A percentile compares a stretch with the other conserved stretches of the same genome.
Conservation (phyloP, 2,329 filamentous ascomycete genomes). For the Raffaelea ambrosiae region DNA sequence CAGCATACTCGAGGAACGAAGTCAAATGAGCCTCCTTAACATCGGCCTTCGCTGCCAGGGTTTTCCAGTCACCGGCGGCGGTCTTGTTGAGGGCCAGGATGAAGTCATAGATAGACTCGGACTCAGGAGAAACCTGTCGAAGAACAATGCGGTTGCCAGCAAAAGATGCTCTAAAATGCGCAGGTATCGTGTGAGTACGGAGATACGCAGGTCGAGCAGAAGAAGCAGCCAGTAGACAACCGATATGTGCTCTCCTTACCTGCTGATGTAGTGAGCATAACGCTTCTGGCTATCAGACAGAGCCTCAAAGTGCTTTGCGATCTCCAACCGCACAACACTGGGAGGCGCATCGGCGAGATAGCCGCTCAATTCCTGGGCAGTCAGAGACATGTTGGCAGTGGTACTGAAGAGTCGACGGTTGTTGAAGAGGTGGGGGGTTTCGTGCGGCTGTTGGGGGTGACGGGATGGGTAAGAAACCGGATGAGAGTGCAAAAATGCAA, state of each 20-base stretch:
- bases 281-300: conserved; percentile 69
- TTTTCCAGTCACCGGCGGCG: conserved; percentile 61
- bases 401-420: conserved; percentile 7
- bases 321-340: conserved; percentile 76
- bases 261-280: conserved; percentile 85
- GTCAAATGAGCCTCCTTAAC: conserved; percentile 56
- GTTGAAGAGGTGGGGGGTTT: not conserved
- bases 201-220: too few species aligned
- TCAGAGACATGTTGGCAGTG: conserved; percentile 35
- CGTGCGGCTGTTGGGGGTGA: not conserved
- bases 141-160: conserved; percentile 70
- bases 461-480: not conserved
- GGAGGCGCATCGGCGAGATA: conserved; percentile 90
- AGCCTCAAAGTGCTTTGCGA: conserved; percentile 86
- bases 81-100: conserved; percentile 64
- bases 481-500: too few species aligned
- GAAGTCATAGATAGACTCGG: conserved; percentile 72
- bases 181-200: too few species aligned
- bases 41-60: conserved; percentile 54
- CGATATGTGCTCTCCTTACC: conserved; percentile 50
- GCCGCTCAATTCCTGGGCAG: conserved; percentile 55
- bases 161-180: conserved; percentile 56
- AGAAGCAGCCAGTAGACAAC: too few species aligned
- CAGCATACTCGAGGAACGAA: conserved; percentile 67
- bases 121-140: conserved; percentile 74